These are phyloP conservation scores for Elasticomyces elasticus DNA, from an alignment of 495 filamentous ascomycete genomes.

Conservation along the genomic window DNA sequence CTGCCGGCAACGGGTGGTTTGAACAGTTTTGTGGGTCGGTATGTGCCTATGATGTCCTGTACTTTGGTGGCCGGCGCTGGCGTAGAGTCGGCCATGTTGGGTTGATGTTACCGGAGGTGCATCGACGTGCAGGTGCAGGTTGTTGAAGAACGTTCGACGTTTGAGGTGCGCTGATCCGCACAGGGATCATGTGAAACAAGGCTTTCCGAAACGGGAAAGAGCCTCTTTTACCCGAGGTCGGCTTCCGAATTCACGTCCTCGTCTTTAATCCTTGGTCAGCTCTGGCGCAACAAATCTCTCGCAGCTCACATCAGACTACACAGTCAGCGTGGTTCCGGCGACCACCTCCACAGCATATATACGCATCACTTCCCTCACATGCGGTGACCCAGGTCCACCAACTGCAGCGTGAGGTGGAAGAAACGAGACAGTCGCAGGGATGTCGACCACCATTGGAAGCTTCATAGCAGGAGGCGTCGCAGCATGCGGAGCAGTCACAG, in stretches of 20 bases:
- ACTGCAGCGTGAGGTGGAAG: neutral
- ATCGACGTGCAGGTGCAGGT: neutral
- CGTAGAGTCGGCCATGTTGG: slow-evolving; percentile 2
- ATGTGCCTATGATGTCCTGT: slow-evolving; percentile 30
- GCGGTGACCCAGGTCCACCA: neutral
- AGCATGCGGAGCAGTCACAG: slow-evolving; percentile 93
- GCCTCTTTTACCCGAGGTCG: no score
- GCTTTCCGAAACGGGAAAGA: no score
- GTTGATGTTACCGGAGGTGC: neutral
- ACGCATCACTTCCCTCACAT: neutral
- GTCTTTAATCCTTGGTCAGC: no score
- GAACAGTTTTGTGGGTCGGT: slow-evolving; percentile 32
- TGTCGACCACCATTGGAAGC: slow-evolving; percentile 34
- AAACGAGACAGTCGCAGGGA: slow-evolving; percentile 6
- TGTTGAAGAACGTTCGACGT: no score
- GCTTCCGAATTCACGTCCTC: no score
- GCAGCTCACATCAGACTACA: no score
- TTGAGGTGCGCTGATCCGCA: no score
- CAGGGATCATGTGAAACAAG: no score
- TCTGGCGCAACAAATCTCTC: no score
- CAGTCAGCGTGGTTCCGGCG: no score
- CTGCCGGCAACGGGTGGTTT: slow-evolving; percentile 26
- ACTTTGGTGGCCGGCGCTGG: slow-evolving; percentile 25
- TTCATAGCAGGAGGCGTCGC: slow-evolving; percentile 95
- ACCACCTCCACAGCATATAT: no score